Conservation (phyloP, 176 grass and related monocot species). For the Zea mays region Zm-B73-REFERENCE-NAM-5.0 NC_050097.1:214127001-214127500, state of each 20-base stretch:
- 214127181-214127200: not conserved
- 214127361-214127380: too few species aligned
- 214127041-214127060: slow-evolving; percentile 3
- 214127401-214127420: too few species aligned
- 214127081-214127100: slow-evolving; percentile 2
- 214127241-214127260: not conserved
- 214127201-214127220: not conserved
- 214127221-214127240: not conserved
- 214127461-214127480: too few species aligned
- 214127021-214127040: not conserved
- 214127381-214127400: too few species aligned
- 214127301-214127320: too few species aligned
- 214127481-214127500: too few species aligned
- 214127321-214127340: too few species aligned
- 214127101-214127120: not conserved
- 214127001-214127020: not conserved
- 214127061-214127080: not conserved
- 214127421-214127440: too few species aligned
- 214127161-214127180: not conserved
- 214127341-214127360: too few species aligned
- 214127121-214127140: not conserved
- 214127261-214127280: not conserved
- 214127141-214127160: not conserved
- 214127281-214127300: not conserved
- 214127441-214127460: too few species aligned